Conservation (phyloP, 1,139 yeast genomes). For the Lodderomyces parapsilosis region DNA sequence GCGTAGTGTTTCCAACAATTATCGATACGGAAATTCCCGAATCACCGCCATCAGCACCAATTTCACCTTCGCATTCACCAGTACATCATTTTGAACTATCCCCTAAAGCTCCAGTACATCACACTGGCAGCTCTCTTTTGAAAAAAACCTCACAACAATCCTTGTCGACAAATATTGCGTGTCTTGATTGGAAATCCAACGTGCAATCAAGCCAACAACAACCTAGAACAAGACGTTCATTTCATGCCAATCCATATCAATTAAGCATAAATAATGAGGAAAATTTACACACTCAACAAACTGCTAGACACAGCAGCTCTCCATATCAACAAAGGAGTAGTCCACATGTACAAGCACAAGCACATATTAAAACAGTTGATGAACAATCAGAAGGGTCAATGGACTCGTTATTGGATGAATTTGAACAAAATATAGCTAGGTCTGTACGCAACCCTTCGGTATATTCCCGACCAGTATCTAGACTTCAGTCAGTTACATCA, state of each 20-base stretch:
- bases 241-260: slow-evolving; percentile 7
- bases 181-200: slow-evolving; percentile 22
- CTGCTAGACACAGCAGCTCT: neutral
- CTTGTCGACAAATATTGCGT: slow-evolving; percentile 31
- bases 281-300: neutral
- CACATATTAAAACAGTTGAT: slow-evolving; percentile 8
- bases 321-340: neutral
- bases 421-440: slow-evolving; percentile 41
- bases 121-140: slow-evolving; percentile 14
- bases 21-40: slow-evolving; percentile 33
- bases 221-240: slow-evolving; percentile 14
- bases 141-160: slow-evolving; percentile 25
- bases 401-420: slow-evolving; percentile 54
- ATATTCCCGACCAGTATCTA: slow-evolving; percentile 27
- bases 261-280: neutral
- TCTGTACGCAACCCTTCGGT: slow-evolving; percentile 21
- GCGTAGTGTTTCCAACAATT: neutral
- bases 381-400: slow-evolving; percentile 40
- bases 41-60: slow-evolving; percentile 48
- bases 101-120: slow-evolving; percentile 8
- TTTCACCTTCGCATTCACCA: slow-evolving; percentile 32
- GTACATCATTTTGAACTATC: slow-evolving; percentile 9
- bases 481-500: slow-evolving; percentile 29
- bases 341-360: neutral
- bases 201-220: slow-evolving; percentile 19